These are phyloP conservation scores for Persicaria tinctoria DNA, from an alignment of 148 eudicot genomes.

Conservation along the genomic window DNA sequence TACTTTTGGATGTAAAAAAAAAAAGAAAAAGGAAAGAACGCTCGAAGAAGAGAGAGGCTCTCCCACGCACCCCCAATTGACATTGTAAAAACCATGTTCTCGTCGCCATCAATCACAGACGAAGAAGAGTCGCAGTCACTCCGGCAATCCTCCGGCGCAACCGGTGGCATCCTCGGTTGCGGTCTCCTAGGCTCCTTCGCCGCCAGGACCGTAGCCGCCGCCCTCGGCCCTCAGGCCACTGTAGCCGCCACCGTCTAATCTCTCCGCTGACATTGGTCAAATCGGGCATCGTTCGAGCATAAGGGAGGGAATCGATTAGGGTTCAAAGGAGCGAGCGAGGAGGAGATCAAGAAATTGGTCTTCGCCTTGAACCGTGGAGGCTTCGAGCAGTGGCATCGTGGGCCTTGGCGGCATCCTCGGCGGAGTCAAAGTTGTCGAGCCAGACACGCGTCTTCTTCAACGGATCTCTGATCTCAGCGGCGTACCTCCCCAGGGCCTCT, in stretches of 20 bases:
- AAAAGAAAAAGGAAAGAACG: too few relatives aligned
- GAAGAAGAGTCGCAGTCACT: slow-evolving; percentile 57
- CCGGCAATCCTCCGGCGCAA: slow-evolving; percentile 28
- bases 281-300: slow-evolving; percentile 5
- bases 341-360: slow-evolving; percentile 48
- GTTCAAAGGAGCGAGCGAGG: not conserved
- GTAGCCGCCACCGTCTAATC: slow-evolving; percentile 1
- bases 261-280: not conserved
- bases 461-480: slow-evolving; percentile 81
- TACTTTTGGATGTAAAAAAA: too few relatives aligned
- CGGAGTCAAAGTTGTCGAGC: slow-evolving; percentile 70
- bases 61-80: too few relatives aligned
- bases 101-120: slow-evolving; percentile 39
- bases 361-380: slow-evolving; percentile 70
- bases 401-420: slow-evolving; percentile 67
- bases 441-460: slow-evolving; percentile 71
- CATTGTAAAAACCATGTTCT: slow-evolving; percentile 17
- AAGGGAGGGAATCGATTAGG: slow-evolving; percentile 1
- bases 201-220: slow-evolving; percentile 2
- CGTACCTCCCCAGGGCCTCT: slow-evolving; percentile 82
- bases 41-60: too few relatives aligned
- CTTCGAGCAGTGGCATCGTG: slow-evolving; percentile 54
- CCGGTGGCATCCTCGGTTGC: slow-evolving; percentile 22
- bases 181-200: not conserved
- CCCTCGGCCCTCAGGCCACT: slow-evolving; percentile 33